phyloP scores from a whole-genome alignment of 176 grass and related monocot genomes.

The Lolium multiflorum region DNA sequence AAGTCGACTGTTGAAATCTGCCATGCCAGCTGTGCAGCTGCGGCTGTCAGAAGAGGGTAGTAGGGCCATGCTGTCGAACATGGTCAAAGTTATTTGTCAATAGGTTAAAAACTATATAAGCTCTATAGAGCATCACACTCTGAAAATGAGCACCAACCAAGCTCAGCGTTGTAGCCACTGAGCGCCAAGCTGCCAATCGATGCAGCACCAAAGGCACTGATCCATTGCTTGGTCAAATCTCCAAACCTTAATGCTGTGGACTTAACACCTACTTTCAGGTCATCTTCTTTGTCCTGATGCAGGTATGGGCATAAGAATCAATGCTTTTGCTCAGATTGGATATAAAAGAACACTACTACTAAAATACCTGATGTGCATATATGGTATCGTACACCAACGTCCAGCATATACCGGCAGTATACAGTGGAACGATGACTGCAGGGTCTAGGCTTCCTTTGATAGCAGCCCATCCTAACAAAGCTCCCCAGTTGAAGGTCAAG shows the following conservation, averaged over 20 bases:
- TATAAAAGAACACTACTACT: slow-evolving; percentile 6
- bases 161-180: slow-evolving; percentile 72
- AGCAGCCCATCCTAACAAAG: slow-evolving; percentile 87
- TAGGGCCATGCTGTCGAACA: slow-evolving; percentile 78
- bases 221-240: slow-evolving; percentile 74
- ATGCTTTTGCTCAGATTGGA: neutral
- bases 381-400: no score
- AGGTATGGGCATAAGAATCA: neutral
- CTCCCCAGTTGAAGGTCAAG: slow-evolving; percentile 92
- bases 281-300: slow-evolving; percentile 84
- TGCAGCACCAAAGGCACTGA: slow-evolving; percentile 63
- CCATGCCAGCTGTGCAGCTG: slow-evolving; percentile 66
- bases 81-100: slow-evolving; percentile 39
- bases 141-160: slow-evolving; percentile 52
- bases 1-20: slow-evolving; percentile 77
- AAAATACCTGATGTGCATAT: slow-evolving; percentile 59
- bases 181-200: slow-evolving; percentile 70
- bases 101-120: neutral
- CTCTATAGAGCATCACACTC: neutral
- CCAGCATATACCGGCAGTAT: slow-evolving; percentile 67
- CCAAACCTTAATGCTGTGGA: slow-evolving; percentile 81
- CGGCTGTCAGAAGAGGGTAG: slow-evolving; percentile 73
- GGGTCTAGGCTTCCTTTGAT: slow-evolving; percentile 70
- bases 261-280: slow-evolving; percentile 78
- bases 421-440: slow-evolving; percentile 69